A percentile compares a stretch with the other conserved stretches of the same genome.
These are phyloP conservation scores for Coffea canephora DNA, from an alignment of 257 asterid genomes.

Conservation along the genomic window DNA sequence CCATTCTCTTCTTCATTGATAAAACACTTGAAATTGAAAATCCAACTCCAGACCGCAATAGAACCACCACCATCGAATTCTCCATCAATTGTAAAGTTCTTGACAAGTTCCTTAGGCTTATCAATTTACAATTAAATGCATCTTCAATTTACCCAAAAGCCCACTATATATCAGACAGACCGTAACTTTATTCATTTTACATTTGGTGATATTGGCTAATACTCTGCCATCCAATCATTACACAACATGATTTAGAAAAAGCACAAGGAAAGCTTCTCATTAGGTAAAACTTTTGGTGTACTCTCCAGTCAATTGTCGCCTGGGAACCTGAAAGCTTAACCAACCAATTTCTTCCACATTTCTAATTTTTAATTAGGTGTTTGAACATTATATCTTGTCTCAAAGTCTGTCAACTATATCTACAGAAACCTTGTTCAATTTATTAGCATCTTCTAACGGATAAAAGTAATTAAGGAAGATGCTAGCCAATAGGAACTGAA, in stretches of 20 bases:
- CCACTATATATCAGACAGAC: not conserved
- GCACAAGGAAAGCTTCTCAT: not conserved
- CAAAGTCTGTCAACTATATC: not conserved
- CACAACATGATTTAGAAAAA: not conserved
- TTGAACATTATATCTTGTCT: not conserved
- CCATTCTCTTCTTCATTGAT: not conserved
- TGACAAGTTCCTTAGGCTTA: not conserved
- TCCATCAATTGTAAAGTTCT: not conserved
- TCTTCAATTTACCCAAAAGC: not conserved
- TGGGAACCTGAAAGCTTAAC: not conserved
- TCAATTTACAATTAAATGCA: not conserved
- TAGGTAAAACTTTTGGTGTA: not conserved
- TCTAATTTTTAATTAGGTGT: not conserved
- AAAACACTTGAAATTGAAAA: not conserved
- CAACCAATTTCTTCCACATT: not conserved
- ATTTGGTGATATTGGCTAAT: not conserved
- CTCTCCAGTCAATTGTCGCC: not conserved
- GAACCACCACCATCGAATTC: not conserved
- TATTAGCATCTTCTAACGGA: not conserved
- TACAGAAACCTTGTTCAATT: not conserved
- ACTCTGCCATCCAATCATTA: not conserved
- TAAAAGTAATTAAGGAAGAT: not conserved
- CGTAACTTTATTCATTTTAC: not conserved
- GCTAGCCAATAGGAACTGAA: not conserved
- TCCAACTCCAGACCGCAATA: not conserved